These are phyloP conservation scores for Lizonia empirigonia DNA, from an alignment of 2,329 filamentous ascomycete genomes.

Conservation along the genomic window DNA sequence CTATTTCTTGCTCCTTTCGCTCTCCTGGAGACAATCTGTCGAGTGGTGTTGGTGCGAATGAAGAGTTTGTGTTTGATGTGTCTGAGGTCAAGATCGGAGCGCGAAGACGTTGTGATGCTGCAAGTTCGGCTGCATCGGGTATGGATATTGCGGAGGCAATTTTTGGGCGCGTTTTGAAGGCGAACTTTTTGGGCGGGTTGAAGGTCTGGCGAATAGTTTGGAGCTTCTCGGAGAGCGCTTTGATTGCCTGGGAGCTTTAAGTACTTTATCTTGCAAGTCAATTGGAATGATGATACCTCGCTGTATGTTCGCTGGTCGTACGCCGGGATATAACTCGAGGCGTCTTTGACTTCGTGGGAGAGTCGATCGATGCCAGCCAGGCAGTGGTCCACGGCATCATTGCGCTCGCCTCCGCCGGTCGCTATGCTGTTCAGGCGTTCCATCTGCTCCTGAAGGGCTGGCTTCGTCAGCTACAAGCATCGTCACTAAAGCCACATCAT, in stretches of 20 bases:
- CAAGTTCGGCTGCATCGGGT: constrained; percentile 61
- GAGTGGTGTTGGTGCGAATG: constrained; percentile 49
- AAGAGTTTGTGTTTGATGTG: constrained; percentile 48
- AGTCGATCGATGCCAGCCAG: constrained; percentile 79
- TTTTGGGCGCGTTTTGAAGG: constrained; percentile 72
- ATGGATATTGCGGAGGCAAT: constrained; percentile 61
- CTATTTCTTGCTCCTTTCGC: constrained; percentile 40
- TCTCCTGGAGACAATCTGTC: constrained; percentile 42
- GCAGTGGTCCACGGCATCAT: constrained; percentile 80
- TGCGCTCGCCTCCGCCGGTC: constrained; percentile 72
- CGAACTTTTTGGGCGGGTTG: constrained; percentile 76
- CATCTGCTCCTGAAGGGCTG: constrained; percentile 80
- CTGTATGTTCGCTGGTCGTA: constrained; percentile 90
- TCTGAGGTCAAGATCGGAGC: constrained; percentile 49
- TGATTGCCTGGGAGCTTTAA: constrained; percentile 68
- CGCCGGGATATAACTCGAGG: constrained; percentile 78
- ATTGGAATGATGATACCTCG: constrained; percentile 60
- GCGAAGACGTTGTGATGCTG: constrained; percentile 54
- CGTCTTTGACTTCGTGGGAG: constrained; percentile 84
- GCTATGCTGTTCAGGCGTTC: constrained; percentile 67
- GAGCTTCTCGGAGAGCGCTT: constrained; percentile 78
- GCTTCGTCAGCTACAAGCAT: constrained; percentile 22
- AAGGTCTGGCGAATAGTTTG: constrained; percentile 70
- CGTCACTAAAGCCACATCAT: constrained; percentile 18
- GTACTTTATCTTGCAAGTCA: not conserved